Evolutionary conservation across 768 basidiomycete species (phyloP).

Genomic region (Collybia nuda): DNA sequence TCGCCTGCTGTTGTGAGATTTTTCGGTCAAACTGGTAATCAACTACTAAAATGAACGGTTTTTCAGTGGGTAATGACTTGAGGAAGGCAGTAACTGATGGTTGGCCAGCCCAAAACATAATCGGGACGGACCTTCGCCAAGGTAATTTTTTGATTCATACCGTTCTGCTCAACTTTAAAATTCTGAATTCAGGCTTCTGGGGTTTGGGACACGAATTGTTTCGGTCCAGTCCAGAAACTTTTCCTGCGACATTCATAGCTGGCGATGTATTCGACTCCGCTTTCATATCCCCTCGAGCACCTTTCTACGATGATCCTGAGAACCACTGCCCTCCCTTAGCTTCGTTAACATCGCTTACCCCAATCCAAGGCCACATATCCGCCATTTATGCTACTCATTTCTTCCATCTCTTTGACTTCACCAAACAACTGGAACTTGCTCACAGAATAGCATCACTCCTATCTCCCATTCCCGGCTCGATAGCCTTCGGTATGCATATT

Average conservation of each 20-base stretch:
- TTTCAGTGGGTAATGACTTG: conserved; percentile 30
- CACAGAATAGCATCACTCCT: conserved; percentile 39
- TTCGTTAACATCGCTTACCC: conserved; percentile 39
- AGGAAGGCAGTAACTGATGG: conserved; percentile 32
- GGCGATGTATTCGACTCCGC: conserved; percentile 46
- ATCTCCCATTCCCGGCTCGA: conserved; percentile 40
- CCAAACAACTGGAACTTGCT: conserved; percentile 40
- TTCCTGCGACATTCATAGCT: conserved; percentile 47
- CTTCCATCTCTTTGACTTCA: conserved; percentile 51
- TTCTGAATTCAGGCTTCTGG: conserved; percentile 46
- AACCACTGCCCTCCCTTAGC: conserved; percentile 22
- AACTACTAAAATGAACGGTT: background rate
- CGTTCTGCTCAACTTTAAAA: background rate
- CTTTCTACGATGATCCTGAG: conserved; percentile 18
- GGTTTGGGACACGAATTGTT: conserved; percentile 55
- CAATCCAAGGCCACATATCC: conserved; percentile 44
- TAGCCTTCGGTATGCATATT: conserved; percentile 43
- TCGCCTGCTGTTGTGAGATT: conserved; percentile 32
- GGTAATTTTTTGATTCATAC: conserved; percentile 17
- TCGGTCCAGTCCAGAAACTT: conserved; percentile 38
- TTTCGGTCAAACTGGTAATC: background rate
- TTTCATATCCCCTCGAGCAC: conserved; percentile 28
- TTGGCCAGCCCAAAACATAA: conserved; percentile 25
- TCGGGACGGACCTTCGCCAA: conserved; percentile 29
- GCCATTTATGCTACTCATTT: conserved; percentile 49